Evolutionary conservation across 2,329 filamentous ascomycete genomes (phyloP), one percentile per base, ranked within the genome.

Genomic region (Fusarium drepaniforme): DNA sequence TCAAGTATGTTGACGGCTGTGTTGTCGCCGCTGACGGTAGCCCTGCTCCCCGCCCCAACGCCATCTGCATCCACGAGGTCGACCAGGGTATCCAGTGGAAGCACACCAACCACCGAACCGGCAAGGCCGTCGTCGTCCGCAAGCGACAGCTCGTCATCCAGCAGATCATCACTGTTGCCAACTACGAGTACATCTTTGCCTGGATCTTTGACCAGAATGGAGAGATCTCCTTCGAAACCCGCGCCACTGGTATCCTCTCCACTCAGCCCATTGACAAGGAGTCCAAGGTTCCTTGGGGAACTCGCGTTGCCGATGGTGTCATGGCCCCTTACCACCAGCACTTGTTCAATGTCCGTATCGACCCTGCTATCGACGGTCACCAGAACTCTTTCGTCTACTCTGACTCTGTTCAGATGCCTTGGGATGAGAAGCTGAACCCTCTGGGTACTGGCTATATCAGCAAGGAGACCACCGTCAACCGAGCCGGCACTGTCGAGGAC

Each of bases 251-350:
- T 12, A 90, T 92, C 60, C 84, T 92, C 3, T 88, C 85, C 5
- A 88, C 88, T 1, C 83, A 88, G 64, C 86, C 88, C 71, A 90
- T 90, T 70, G 86, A 87, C 4, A 87, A 79, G 82, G 86, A 86
- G 75, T 86, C 83, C 65, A 62, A 86, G 28, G 81, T 82, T 16
- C 57, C 57, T 42, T 90, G 85, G 77, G 89, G 89, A 21, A 92
- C 88, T 44, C 85, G 90, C 3, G 90, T 93, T 4, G 85, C 85
- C 3, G 86, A 88, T 0, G 90, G 90, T 3, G 88, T 89, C 0
- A 82, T 92, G 9, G 91, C 90, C 0, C 88, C 89, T 44, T 90
- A 92, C 78, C 91, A 93, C 74, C 91, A 93, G 77, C 91, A 93
- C 81, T 85, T 93, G 64, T 93, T 93, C 79, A 87, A 84, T 16